Evolutionary conservation across 2,329 filamentous ascomycete genomes (phyloP), one percentile per base, ranked within the genome.

Genomic region (Apiospora malaysiana): DNA sequence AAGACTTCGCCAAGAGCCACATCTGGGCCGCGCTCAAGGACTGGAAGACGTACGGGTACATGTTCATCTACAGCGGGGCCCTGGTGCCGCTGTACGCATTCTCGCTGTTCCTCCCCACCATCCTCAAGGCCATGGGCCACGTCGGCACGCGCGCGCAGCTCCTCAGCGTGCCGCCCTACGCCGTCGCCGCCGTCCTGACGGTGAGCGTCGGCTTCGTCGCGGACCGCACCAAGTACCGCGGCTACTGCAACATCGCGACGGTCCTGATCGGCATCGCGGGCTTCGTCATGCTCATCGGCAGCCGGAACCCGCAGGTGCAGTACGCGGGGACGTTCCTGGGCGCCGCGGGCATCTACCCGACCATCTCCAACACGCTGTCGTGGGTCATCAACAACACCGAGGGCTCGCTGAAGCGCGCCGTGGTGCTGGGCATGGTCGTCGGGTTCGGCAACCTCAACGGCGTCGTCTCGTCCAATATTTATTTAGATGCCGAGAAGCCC

Each of bases 381-480:
- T 98, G 95, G 95, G 85, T 91, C 21, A 90, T 91, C 68, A 98
- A 98, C 83, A 97, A 97, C 73, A 88, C 91, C 47, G 94, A 97
- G 81, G 93, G 95, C 18, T 93, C 95, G 2, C 97, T 97, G 82
- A 97, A 97, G 84, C 90, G 95, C 45, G 95, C 94, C 49, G 91
- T 97, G 25, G 93, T 93, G 0, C 83, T 97, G 0, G 95, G 95
- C 0, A 90, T 97, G 74, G 92, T 97, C 68, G 96, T 97, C 72
- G 94, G 92, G 27, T 97, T 93, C 93, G 94, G 95, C 47, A 97
- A 98, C 78, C 83, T 97, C 56, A 97, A 97, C 78, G 94, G 95
- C 49, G 89, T 97, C 32, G 92, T 97, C 72, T 90, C 87, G 76
- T 91, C 88, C 74, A 97, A 97, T 79, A 93, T 97, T 75, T 97